phyloP scores from a whole-genome alignment of 139 green algal genomes.

The Coelastrella sp. region DNA sequence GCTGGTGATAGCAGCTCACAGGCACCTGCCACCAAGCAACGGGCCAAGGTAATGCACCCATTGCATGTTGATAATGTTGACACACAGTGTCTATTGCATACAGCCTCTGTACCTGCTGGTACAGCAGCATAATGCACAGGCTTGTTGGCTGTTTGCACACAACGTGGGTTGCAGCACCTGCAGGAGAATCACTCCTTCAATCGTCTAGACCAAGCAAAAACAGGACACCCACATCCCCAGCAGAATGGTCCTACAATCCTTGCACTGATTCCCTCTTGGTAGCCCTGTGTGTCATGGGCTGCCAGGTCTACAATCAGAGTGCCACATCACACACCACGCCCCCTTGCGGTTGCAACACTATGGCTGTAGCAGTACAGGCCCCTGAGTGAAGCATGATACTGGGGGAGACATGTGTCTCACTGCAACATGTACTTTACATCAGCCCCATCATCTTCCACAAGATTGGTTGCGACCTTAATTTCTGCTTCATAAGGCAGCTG shows the following conservation, averaged over 20 bases:
- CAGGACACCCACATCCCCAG: neutral
- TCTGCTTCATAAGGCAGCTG: no score
- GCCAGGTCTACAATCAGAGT: conserved; percentile 6
- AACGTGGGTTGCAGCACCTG: neutral
- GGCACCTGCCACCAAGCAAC: no score
- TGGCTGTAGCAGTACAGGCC: neutral
- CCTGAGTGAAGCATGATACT: conserved; percentile 12
- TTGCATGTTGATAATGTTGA: neutral
- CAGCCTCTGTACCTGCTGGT: neutral
- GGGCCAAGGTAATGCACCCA: no score
- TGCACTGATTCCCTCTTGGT: neutral
- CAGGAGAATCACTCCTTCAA: neutral
- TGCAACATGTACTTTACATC: no score
- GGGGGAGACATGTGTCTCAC: neutral
- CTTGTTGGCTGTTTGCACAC: neutral
- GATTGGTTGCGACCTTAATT: no score
- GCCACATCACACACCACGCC: neutral
- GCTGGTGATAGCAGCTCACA: neutral
- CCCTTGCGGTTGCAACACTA: conserved; percentile 1
- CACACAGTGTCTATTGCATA: neutral
- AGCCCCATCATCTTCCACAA: no score
- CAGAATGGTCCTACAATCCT: neutral
- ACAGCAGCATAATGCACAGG: neutral
- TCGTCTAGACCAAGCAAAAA: neutral
- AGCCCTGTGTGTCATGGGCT: neutral